Base-by-base conservation (phyloP, 2,329 filamentous ascomycete species). In the Penicillium paneum region DNA sequence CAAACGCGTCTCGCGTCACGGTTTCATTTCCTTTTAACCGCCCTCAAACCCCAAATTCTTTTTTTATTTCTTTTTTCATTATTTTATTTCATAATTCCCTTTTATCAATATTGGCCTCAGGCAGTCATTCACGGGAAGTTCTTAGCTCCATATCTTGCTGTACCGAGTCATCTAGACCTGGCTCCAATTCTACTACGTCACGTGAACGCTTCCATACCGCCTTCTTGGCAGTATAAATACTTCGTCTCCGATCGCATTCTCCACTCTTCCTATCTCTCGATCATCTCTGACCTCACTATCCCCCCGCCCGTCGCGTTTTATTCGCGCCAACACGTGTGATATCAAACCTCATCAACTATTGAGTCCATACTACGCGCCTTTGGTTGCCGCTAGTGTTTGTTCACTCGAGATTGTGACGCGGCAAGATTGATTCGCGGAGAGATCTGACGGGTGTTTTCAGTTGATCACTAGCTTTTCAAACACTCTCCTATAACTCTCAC, bases 181-280 rank as follows among this genome's bases (percentile, higher is more conserved):
- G 32, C 36, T 10, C 31, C 47, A 49, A 34, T 29, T 48, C 13
- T 34, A 46, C 49, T 63, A 57, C 62, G 60, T 51, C 74, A 76
- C 74, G 74, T 76, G 73, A 75, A 59, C 32, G 10, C 1, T 26
- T 39, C 39, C 19, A 55, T 61, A 65, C 64, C 61, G 65, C 63
- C 58, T 63, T 73, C 73, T 76, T 76, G 74, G 74, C 74, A 67
- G 66, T 73, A 76, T 76, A 76, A 74, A 75, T 67, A 64, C 65
- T 49, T 61, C 61, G 58, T 60, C 64, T 61, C 64, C 61, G 66
- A 65, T 73, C 71, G 70, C 70, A 72, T 72, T 73, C 69, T 71
- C 69, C 67, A 70, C 69, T 69, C 59, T 62, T 60, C 56, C 52
- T 61, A 60, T 66, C 59, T 61, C 59, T 61, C 60, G 66, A 61